phyloP scores from a whole-genome alignment of 805 yeast species.

The Ogataea glucozyma region DNA sequence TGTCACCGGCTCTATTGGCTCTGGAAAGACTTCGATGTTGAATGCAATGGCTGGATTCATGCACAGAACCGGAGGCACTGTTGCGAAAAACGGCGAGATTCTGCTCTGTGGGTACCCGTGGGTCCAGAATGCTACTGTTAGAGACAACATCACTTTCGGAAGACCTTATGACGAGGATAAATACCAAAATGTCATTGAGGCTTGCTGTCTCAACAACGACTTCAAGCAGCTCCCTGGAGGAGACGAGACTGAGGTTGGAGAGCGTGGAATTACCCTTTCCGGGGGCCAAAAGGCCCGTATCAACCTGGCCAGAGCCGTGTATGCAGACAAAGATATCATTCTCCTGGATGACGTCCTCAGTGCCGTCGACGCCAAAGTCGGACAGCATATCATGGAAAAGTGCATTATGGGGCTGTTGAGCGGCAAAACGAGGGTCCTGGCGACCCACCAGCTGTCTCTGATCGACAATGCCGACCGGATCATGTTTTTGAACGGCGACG shows the following conservation, averaged over 20 bases:
- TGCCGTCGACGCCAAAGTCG: slow-evolving; percentile 84
- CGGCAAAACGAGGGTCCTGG: slow-evolving; percentile 65
- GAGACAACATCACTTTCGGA: slow-evolving; percentile 75
- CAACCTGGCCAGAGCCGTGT: slow-evolving; percentile 74
- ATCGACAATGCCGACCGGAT: slow-evolving; percentile 68
- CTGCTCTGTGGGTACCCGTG: slow-evolving; percentile 68
- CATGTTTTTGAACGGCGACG: slow-evolving; percentile 65
- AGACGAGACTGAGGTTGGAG: slow-evolving; percentile 80
- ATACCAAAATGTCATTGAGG: slow-evolving; percentile 56
- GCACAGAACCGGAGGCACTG: slow-evolving; percentile 53
- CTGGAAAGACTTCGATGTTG: slow-evolving; percentile 76
- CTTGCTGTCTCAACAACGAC: slow-evolving; percentile 70
- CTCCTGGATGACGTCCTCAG: slow-evolving; percentile 74
- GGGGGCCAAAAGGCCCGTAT: slow-evolving; percentile 90
- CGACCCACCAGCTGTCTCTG: slow-evolving; percentile 79
- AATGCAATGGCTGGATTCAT: slow-evolving; percentile 73
- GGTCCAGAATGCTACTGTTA: slow-evolving; percentile 80
- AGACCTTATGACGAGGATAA: slow-evolving; percentile 47
- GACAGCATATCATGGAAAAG: slow-evolving; percentile 70
- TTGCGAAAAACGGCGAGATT: slow-evolving; percentile 53
- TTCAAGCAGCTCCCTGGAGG: slow-evolving; percentile 69
- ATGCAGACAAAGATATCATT: slow-evolving; percentile 64
- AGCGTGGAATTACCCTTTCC: slow-evolving; percentile 80
- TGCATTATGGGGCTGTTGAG: slow-evolving; percentile 61
- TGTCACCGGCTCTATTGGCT: slow-evolving; percentile 74